A percentile compares a stretch with the other conserved stretches of the same genome.
Evolutionary conservation across 208 protist species (phyloP).

Genomic region (Phytomonas serpens): DNA sequence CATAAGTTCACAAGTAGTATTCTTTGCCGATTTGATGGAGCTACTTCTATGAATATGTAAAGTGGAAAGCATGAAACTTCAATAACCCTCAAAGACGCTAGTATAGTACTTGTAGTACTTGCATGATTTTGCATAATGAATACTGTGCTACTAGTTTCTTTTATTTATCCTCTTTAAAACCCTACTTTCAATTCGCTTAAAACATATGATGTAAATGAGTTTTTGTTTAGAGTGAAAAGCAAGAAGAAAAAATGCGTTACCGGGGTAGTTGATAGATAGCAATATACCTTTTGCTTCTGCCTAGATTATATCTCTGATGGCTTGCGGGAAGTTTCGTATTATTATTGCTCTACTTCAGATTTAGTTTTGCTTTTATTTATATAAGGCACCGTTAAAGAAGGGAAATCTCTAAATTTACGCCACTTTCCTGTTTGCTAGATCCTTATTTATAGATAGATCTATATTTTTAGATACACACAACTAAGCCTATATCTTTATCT

Average conservation of each 20-base stretch:
- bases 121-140: not conserved
- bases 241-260: conserved; percentile 2
- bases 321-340: not conserved
- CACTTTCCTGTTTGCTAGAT: not conserved
- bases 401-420: not conserved
- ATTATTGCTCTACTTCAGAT: conserved; percentile 9
- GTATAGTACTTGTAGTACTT: not conserved
- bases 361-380: conserved; percentile 12
- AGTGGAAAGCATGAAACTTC: not conserved
- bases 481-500: not conserved
- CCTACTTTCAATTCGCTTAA: not conserved
- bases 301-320: not conserved
- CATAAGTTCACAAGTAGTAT: conserved; percentile 71
- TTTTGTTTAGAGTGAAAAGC: not conserved
- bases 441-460: not conserved
- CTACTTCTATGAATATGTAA: conserved; percentile 89
- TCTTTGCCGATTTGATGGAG: conserved; percentile 27
- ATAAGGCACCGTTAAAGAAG: not conserved
- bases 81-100: not conserved
- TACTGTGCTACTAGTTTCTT: not conserved
- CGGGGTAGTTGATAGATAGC: not conserved
- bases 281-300: not conserved
- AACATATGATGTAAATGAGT: not conserved
- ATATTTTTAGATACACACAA: not conserved
- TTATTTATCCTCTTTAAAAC: not conserved